phyloP scores from a whole-genome alignment of 441 rosid genomes.

The Gossypium aridum region DNA sequence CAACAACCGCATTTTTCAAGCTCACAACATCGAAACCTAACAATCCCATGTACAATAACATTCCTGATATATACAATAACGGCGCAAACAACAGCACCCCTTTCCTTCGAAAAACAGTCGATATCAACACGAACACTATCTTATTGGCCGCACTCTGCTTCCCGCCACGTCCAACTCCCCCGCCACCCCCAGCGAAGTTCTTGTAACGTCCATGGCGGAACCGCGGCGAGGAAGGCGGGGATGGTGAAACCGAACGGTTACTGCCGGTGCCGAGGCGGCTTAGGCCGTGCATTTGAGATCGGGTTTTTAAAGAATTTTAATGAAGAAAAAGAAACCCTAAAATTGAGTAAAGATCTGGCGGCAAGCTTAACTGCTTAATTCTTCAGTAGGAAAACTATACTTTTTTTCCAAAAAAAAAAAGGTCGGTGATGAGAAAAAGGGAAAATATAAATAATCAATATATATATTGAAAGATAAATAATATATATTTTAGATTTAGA shows the following conservation, averaged over 20 bases:
- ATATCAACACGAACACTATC: constrained; percentile 40
- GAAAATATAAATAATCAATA: background rate
- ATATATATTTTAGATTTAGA: background rate
- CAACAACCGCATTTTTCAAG: constrained; percentile 45
- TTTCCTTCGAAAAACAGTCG: constrained; percentile 57
- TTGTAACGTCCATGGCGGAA: constrained; percentile 49
- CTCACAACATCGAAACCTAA: constrained; percentile 64
- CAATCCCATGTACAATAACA: constrained; percentile 84
- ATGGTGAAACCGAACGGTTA: constrained; percentile 36
- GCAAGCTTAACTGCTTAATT: background rate
- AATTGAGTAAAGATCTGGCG: background rate
- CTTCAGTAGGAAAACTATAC: background rate
- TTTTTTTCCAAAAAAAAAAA: background rate
- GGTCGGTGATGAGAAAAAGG: background rate
- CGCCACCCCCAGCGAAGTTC: constrained; percentile 19
- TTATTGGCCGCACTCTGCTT: constrained; percentile 52
- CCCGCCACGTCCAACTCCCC: constrained; percentile 17
- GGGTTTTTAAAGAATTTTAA: background rate
- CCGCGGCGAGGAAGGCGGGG: constrained; percentile 86
- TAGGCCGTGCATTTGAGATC: constrained; percentile 56
- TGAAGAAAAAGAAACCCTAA: background rate
- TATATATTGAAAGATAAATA: background rate
- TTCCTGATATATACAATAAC: constrained; percentile 66
- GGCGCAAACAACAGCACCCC: constrained; percentile 85
- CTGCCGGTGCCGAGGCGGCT: constrained; percentile 69